Evolutionary conservation across 1,139 yeast genomes (phyloP).

Genomic region (Sugiyamaella paludigena): DNA sequence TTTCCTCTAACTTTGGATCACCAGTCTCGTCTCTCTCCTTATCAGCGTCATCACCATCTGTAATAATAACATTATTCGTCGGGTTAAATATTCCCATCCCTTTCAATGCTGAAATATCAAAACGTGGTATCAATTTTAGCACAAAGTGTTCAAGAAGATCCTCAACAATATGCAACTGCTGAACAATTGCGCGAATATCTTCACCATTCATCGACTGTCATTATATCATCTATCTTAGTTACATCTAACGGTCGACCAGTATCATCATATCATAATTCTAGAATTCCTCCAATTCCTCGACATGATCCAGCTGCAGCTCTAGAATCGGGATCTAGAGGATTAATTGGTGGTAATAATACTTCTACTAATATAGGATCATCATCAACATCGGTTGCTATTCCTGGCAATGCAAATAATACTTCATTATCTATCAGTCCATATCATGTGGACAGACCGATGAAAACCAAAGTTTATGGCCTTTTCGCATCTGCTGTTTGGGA

Average conservation of each 20-base stretch:
- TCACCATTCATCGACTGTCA: slow-evolving; percentile 16
- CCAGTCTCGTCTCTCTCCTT: too few species aligned
- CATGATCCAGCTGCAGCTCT: slow-evolving; percentile 15
- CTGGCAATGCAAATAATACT: not conserved
- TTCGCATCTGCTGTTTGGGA: slow-evolving; percentile 34
- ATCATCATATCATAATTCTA: slow-evolving; percentile 30
- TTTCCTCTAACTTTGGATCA: too few species aligned
- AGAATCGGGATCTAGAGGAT: slow-evolving; percentile 5
- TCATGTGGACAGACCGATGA: slow-evolving; percentile 29
- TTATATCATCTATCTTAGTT: slow-evolving; percentile 32
- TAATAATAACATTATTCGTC: too few species aligned
- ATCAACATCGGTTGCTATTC: not conserved
- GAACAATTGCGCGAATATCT: slow-evolving; percentile 15
- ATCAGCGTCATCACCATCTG: too few species aligned
- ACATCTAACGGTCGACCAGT: slow-evolving; percentile 29
- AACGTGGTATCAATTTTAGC: slow-evolving; percentile 30
- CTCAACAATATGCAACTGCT: slow-evolving; percentile 18
- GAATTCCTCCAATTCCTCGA: slow-evolving; percentile 27
- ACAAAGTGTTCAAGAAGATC: slow-evolving; percentile 28
- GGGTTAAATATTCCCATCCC: too few species aligned
- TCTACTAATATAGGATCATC: not conserved
- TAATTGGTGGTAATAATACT: not conserved
- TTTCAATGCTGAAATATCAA: slow-evolving; percentile 29
- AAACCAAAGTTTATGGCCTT: slow-evolving; percentile 32
- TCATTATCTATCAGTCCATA: slow-evolving; percentile 23